phyloP scores from a whole-genome alignment of 768 basidiomycete species.

The Suillus variegatus region DNA sequence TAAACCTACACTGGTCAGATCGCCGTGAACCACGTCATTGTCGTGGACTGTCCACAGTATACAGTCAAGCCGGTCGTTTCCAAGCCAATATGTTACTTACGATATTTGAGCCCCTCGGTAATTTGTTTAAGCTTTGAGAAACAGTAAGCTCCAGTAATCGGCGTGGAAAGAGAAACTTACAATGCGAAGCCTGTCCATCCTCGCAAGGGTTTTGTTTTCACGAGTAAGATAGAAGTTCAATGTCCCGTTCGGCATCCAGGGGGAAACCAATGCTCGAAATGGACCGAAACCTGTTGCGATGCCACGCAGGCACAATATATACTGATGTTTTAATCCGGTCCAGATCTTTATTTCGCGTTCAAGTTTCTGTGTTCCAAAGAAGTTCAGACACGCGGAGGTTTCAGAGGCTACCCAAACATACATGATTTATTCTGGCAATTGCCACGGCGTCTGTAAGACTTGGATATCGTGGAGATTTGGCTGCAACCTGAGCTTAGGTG shows the following conservation, averaged over 20 bases:
- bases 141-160: not conserved
- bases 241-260: slow-evolving; percentile 40
- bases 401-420: not conserved
- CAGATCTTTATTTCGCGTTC: slow-evolving; percentile 26
- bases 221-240: slow-evolving; percentile 32
- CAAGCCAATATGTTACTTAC: slow-evolving; percentile 11
- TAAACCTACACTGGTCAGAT: slow-evolving; percentile 10
- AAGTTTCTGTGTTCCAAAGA: slow-evolving; percentile 17
- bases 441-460: not conserved
- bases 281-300: slow-evolving; percentile 22
- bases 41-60: slow-evolving; percentile 6
- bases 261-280: slow-evolving; percentile 35
- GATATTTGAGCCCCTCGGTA: slow-evolving; percentile 22
- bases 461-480: slow-evolving; percentile 3
- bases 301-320: slow-evolving; percentile 22
- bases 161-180: slow-evolving; percentile 7
- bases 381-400: not conserved
- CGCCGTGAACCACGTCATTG: slow-evolving; percentile 6
- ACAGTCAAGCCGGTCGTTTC: not conserved
- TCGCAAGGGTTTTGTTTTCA: too few relatives aligned
- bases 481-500: slow-evolving; percentile 7
- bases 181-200: slow-evolving; percentile 15
- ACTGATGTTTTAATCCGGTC: slow-evolving; percentile 18
- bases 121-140: slow-evolving; percentile 24
- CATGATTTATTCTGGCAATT: not conserved